A percentile compares a stretch with the other conserved stretches of the same genome.
phyloP scores from a whole-genome alignment of 1,284 basidiomycete species.

The Lignosus rhinocerotis region DNA sequence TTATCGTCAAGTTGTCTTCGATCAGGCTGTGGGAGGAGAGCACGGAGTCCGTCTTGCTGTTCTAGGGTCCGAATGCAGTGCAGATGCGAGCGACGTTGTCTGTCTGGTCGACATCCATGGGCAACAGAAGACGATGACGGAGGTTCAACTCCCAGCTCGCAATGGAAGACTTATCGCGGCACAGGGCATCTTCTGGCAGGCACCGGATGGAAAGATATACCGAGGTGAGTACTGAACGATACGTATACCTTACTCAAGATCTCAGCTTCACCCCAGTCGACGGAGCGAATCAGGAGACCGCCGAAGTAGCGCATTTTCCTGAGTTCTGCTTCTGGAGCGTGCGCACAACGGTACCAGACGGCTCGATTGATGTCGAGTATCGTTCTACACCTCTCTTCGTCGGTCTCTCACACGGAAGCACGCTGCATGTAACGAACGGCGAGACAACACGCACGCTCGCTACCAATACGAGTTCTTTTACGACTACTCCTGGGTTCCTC shows the following conservation, averaged over 20 bases:
- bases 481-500: constrained; percentile 77
- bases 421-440: constrained; percentile 50
- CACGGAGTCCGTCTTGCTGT: constrained; percentile 15
- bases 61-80: constrained; percentile 16
- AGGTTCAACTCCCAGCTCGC: constrained; percentile 31
- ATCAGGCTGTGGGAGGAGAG: background rate
- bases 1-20: constrained; percentile 26
- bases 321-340: constrained; percentile 56
- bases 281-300: constrained; percentile 21
- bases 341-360: constrained; percentile 14
- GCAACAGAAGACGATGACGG: constrained; percentile 7
- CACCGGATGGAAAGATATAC: constrained; percentile 50
- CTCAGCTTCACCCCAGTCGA: constrained; percentile 29
- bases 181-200: constrained; percentile 47
- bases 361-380: background rate
- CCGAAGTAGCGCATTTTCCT: constrained; percentile 47
- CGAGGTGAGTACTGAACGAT: constrained; percentile 41
- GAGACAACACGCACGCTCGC: constrained; percentile 41
- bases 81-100: constrained; percentile 22
- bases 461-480: constrained; percentile 78
- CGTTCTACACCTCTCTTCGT: constrained; percentile 46
- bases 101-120: constrained; percentile 15
- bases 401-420: constrained; percentile 68
- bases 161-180: constrained; percentile 48
- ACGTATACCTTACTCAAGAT: background rate